Evolutionary conservation across 1,284 basidiomycete genomes (phyloP).

Genomic region (Austroboletus niveus): DNA sequence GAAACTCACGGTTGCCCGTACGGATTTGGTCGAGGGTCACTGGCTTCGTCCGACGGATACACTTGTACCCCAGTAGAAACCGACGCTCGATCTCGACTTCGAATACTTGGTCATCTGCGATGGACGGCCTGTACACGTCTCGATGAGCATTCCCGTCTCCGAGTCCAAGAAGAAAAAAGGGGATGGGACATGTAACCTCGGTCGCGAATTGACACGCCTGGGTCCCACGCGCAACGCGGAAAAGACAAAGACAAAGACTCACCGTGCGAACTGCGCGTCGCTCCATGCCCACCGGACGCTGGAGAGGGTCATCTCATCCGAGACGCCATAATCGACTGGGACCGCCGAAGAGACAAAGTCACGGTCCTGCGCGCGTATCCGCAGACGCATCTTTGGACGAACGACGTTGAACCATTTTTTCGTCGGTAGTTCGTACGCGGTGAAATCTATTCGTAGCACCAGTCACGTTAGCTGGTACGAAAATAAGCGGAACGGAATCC

Average conservation of each 20-base stretch:
- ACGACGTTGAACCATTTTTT: constrained; percentile 21
- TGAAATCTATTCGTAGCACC: constrained; percentile 16
- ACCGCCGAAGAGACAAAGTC: constrained; percentile 17
- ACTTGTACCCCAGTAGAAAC: constrained; percentile 22
- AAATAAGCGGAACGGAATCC: not conserved
- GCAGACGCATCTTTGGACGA: constrained; percentile 22
- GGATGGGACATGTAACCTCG: no score
- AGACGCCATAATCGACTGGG: not conserved
- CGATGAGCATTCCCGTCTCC: not conserved
- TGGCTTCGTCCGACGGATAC: constrained; percentile 24
- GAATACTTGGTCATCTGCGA: constrained; percentile 16
- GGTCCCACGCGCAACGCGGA: no score
- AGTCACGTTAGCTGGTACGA: no score
- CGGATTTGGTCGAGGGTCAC: constrained; percentile 20
- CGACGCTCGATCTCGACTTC: constrained; percentile 20
- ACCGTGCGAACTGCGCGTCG: constrained; percentile 12
- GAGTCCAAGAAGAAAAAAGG: not conserved
- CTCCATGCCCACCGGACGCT: constrained; percentile 17
- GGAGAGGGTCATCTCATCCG: not conserved
- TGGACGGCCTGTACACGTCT: constrained; percentile 6
- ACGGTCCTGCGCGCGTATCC: constrained; percentile 10
- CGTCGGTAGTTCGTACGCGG: constrained; percentile 20
- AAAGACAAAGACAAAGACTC: not conserved
- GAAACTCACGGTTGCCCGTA: constrained; percentile 16
- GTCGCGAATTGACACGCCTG: no score